A percentile compares a stretch with the other conserved stretches of the same genome.
Evolutionary conservation across 371 early-diverging fungal species (phyloP).

Genomic region (Apophysomyces variabilis): DNA sequence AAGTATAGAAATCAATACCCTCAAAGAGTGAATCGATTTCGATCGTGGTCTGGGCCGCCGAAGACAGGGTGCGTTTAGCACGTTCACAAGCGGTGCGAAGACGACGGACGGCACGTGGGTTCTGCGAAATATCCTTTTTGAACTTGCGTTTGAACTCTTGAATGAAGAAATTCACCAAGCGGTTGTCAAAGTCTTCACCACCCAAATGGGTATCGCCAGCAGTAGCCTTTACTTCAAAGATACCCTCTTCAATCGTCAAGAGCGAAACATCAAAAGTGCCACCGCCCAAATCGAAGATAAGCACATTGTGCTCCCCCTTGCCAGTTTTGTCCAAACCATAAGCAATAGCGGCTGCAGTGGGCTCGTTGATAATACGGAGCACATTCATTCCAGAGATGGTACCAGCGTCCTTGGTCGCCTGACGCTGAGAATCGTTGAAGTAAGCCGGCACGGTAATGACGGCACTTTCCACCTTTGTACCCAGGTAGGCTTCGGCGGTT

Average conservation of each 20-base stretch:
- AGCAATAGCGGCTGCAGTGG: constrained; percentile 92
- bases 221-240: constrained; percentile 93
- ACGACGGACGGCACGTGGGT: constrained; percentile 91
- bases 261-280: constrained; percentile 96
- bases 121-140: constrained; percentile 84
- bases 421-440: constrained; percentile 83
- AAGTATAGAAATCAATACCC: constrained; percentile 90
- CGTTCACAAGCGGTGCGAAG: constrained; percentile 95
- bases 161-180: constrained; percentile 85
- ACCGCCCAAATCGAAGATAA: constrained; percentile 94
- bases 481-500: constrained; percentile 86
- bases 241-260: constrained; percentile 83
- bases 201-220: constrained; percentile 96
- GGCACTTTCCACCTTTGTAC: constrained; percentile 80
- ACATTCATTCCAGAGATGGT: constrained; percentile 78
- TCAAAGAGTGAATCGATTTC: constrained; percentile 94
- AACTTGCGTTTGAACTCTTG: constrained; percentile 91
- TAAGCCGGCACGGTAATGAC: constrained; percentile 74
- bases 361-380: constrained; percentile 90
- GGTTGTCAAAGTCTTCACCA: constrained; percentile 98
- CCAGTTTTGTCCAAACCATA: constrained; percentile 84
- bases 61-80: constrained; percentile 94
- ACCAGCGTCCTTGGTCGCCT: constrained; percentile 83
- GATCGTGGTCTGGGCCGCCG: constrained; percentile 85
- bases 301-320: constrained; percentile 76